Evolutionary conservation across 2,329 filamentous ascomycete genomes (phyloP), one percentile per base, ranked within the genome.

Genomic region (Chaetothyriales sp.): DNA sequence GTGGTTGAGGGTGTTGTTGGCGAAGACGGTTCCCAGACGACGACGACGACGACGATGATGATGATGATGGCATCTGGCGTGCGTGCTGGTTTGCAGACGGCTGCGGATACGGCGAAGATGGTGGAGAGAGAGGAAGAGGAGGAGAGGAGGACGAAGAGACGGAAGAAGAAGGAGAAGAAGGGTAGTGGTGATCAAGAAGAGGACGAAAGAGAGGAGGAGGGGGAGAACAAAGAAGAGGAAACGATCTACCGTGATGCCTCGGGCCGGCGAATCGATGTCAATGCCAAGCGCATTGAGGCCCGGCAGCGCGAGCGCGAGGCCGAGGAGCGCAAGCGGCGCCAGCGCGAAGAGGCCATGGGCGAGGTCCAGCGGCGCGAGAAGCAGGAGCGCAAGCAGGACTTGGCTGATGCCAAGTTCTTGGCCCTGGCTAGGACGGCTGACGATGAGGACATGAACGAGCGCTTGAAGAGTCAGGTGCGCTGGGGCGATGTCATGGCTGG

Each of bases 211-310:
- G 12, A 61, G 59, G 36, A 65, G 61, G 47, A 62, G 66, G 44
- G 61, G 59, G 36, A 65, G 61, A 47, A 62, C 66, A 43, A 66
- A 65, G 39, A 78, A 28, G 77, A 83, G 60, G 87, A 95, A 68
- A 94, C 90, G 0, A 88, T 95, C 20, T 95, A 96, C 65, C 84
- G 92, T 60, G 92, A 98, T 68, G 92, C 93, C 9, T 92, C 85
- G 2, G 92, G 92, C 10, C 78, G 89, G n/a, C 82, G 94, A 50
- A 89, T 98, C 56, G 94, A 98, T 62, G 79, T 96, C 20, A 81
- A 83, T 18, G 86, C 95, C 84, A 87, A 86, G 66, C 78, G 89
- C 20, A 89, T 87, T 18, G 88, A 95, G 66, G 83, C 86, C 48
- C 77, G 86, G n/a, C 78, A 79, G 47, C 86, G 84, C 58, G 83